These are phyloP conservation scores for Nicotiana attenuata DNA, from an alignment of 257 asterid species.

Conservation along the genomic window DNA sequence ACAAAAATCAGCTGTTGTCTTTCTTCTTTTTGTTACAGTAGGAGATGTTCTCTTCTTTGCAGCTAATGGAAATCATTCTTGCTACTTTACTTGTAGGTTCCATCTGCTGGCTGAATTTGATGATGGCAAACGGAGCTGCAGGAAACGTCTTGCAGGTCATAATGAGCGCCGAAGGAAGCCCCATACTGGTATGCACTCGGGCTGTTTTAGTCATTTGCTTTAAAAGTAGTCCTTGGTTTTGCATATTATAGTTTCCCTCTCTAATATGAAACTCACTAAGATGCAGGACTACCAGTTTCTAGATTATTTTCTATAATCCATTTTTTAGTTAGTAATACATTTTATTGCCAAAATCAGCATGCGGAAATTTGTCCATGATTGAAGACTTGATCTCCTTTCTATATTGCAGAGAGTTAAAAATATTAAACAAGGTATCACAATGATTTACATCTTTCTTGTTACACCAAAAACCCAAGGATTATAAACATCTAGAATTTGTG, in stretches of 20 bases:
- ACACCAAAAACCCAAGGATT: neutral
- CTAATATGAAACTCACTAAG: neutral
- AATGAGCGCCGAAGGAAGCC: constrained; percentile 45
- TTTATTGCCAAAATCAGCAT: neutral
- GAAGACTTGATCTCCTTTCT: neutral
- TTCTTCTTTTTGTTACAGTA: neutral
- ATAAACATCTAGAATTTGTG: neutral
- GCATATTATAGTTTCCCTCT: neutral
- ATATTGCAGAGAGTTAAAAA: neutral
- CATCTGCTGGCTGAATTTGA: constrained; percentile 44
- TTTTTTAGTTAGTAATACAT: neutral
- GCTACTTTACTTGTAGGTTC: constrained; percentile 22
- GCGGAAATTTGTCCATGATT: neutral
- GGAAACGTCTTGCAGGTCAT: constrained; percentile 49
- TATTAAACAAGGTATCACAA: neutral
- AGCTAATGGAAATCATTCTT: neutral
- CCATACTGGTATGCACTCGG: constrained; percentile 15
- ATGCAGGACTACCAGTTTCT: neutral
- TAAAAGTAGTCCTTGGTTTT: neutral
- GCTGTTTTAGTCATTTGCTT: constrained; percentile 18
- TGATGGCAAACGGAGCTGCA: constrained; percentile 49
- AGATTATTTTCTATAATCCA: neutral
- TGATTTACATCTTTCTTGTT: neutral
- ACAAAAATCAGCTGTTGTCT: neutral
- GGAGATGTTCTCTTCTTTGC: neutral